Evolutionary conservation across 2,329 filamentous ascomycete genomes (phyloP).

Genomic region (Venturia asperata): DNA sequence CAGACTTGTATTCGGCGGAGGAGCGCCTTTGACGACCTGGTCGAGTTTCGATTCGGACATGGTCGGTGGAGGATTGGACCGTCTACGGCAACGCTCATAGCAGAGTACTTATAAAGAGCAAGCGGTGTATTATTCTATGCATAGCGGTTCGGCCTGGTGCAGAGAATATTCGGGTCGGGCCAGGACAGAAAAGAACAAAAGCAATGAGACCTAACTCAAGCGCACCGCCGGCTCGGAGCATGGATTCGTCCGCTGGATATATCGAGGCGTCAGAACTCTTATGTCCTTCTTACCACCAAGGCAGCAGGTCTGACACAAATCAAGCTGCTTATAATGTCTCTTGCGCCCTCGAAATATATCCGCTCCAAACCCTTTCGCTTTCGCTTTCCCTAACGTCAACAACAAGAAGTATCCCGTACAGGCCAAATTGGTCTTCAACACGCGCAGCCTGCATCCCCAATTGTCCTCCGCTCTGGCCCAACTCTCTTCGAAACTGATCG

Average conservation of each 20-base stretch:
- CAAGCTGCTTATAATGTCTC: neutral
- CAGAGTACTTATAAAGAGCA: neutral
- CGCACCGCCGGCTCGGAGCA: neutral
- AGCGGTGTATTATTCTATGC: conserved; percentile 1
- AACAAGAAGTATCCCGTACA: too few species aligned
- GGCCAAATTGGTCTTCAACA: neutral
- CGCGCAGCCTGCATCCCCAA: neutral
- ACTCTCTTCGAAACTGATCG: neutral
- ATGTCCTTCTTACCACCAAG: neutral
- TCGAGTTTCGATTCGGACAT: conserved; percentile 65
- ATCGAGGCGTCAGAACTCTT: conserved; percentile 1
- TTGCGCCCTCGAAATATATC: neutral
- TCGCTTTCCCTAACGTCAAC: neutral
- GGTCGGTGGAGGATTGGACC: neutral
- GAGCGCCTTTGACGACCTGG: conserved; percentile 86
- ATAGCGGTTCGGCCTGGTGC: neutral
- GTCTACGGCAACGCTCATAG: neutral
- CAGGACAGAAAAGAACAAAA: neutral
- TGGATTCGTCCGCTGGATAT: neutral
- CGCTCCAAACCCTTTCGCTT: neutral
- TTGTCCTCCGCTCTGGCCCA: neutral
- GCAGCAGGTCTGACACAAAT: neutral
- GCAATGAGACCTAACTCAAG: too few species aligned
- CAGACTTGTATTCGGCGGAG: conserved; percentile 52
- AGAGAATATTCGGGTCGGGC: too few species aligned